These are phyloP conservation scores for Hygrophorus pudorinus DNA, from an alignment of 768 basidiomycete species.

Conservation along the genomic window DNA sequence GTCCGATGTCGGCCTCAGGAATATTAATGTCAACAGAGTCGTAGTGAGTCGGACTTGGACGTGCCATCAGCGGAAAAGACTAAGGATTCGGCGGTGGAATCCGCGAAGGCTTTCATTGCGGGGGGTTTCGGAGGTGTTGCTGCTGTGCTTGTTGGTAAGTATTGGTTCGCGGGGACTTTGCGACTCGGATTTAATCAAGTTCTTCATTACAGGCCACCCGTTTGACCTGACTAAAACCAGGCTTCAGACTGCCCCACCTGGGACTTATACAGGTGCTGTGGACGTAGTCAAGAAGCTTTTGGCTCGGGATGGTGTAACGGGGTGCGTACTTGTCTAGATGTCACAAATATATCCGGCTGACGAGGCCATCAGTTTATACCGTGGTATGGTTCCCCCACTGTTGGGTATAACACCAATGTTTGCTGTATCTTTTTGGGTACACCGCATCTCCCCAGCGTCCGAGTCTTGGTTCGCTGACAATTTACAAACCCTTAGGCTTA, in stretches of 20 bases:
- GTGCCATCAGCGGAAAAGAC: constrained; percentile 28
- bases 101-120: constrained; percentile 77
- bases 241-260: constrained; percentile 83
- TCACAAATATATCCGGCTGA: not conserved
- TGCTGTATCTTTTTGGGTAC: constrained; percentile 94
- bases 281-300: constrained; percentile 90
- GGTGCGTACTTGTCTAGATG: constrained; percentile 42
- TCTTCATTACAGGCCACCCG: constrained; percentile 63
- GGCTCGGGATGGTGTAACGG: constrained; percentile 82
- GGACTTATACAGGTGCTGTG: constrained; percentile 82
- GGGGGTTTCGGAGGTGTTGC: constrained; percentile 88
- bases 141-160: constrained; percentile 83
- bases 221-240: constrained; percentile 97
- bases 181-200: not conserved
- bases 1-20: too few species aligned
- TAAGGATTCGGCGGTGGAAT: constrained; percentile 32
- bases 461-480: not conserved
- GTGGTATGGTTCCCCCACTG: constrained; percentile 88
- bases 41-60: constrained; percentile 18
- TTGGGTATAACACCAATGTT: constrained; percentile 97
- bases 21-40: not conserved
- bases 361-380: constrained; percentile 55
- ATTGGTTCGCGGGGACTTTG: not conserved
- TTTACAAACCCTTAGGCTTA: constrained; percentile 49
- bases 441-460: constrained; percentile 13